phyloP scores from a whole-genome alignment of 1,284 basidiomycete species.

The Exsudoporus floridanus region DNA sequence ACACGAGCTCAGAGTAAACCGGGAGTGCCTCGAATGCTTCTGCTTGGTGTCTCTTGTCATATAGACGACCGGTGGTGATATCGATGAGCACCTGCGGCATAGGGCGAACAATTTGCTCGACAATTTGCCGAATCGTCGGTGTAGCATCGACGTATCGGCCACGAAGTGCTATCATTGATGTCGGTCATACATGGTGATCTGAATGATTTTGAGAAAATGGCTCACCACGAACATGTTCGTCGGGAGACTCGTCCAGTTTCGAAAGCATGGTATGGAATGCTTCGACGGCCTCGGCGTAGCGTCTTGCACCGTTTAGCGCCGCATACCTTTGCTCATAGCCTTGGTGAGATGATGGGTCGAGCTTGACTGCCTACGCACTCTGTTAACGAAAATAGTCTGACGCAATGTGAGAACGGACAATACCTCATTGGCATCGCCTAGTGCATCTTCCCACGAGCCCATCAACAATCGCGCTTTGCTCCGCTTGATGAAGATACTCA shows the following conservation, averaged over 20 bases:
- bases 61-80: constrained; percentile 1
- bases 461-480: not conserved
- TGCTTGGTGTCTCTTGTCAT: constrained; percentile 3
- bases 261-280: constrained; percentile 3
- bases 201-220: not conserved
- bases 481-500: constrained; percentile 1
- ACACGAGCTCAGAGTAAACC: constrained; percentile 5
- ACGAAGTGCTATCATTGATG: not conserved
- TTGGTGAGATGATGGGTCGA: not conserved
- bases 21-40: constrained; percentile 4
- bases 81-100: constrained; percentile 12
- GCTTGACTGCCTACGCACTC: not conserved
- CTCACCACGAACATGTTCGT: constrained; percentile 1
- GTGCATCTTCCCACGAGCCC: constrained; percentile 1
- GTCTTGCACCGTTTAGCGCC: not conserved
- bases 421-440: constrained; percentile 13
- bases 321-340: constrained; percentile 12
- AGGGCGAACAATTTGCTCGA: not conserved
- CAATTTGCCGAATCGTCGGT: not conserved
- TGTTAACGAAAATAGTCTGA: not conserved
- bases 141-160: not conserved
- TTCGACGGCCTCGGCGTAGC: not conserved
- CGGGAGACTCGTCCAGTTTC: not conserved
- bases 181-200: not conserved
- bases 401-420: not conserved